phyloP scores from a whole-genome alignment of 176 grass and related monocot genomes.

The Luzula sylvatica region DNA sequence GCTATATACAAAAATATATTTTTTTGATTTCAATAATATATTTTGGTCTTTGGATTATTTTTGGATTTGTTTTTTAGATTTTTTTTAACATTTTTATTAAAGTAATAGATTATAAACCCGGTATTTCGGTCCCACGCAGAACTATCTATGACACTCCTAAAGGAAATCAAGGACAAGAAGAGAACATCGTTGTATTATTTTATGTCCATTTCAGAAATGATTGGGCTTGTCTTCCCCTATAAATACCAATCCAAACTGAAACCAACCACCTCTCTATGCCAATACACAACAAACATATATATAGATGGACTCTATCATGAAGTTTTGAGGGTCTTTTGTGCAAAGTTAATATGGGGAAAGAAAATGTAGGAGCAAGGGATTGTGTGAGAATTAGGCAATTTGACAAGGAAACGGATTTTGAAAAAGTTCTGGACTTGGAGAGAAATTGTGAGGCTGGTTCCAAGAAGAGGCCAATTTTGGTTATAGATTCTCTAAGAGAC shows the following conservation, averaged over 20 bases:
- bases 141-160: not conserved
- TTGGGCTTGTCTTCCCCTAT: slow-evolving; percentile 11
- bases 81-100: too few species aligned
- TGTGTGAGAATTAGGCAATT: slow-evolving; percentile 6
- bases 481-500: slow-evolving; percentile 13
- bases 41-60: too few species aligned
- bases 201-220: slow-evolving; percentile 19
- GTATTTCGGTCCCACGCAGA: not conserved
- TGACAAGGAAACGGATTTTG: slow-evolving; percentile 9
- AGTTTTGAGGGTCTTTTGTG: not conserved
- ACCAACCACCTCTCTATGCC: slow-evolving; percentile 13
- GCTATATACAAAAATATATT: too few species aligned
- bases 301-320: not conserved
- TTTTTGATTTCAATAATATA: too few species aligned
- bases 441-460: slow-evolving; percentile 25
- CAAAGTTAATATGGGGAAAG: not conserved
- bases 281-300: not conserved
- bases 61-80: too few species aligned
- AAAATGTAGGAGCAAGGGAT: not conserved
- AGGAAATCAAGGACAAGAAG: slow-evolving; percentile 10
- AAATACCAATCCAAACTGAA: slow-evolving; percentile 13
- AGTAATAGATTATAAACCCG: slow-evolving; percentile 15
- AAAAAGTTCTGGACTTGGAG: slow-evolving; percentile 15
- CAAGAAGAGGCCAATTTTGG: slow-evolving; percentile 18
- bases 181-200: slow-evolving; percentile 1